Conservation (phyloP, 768 basidiomycete species). For the Clitopilus hobsonii region DNA sequence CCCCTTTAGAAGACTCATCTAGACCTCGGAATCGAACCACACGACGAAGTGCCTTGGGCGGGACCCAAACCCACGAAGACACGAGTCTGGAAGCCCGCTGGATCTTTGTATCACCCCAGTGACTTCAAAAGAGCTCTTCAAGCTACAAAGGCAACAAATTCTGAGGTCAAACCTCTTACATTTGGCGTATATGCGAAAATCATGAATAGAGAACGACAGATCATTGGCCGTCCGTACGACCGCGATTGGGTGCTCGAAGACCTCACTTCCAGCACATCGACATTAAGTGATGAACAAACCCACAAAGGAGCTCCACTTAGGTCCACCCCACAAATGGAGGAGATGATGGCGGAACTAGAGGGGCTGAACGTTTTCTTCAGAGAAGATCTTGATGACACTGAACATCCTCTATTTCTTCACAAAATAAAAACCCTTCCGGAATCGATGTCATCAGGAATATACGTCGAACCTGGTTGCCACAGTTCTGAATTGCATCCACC, state of each 20-base stretch:
- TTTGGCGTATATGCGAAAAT: constrained; percentile 6
- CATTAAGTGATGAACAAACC: constrained; percentile 1
- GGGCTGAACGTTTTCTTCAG: constrained; percentile 35
- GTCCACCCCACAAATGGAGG: constrained; percentile 28
- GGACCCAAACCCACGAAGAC: not conserved
- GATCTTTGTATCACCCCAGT: constrained; percentile 10
- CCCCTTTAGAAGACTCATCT: constrained; percentile 5
- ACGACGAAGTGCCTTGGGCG: constrained; percentile 10
- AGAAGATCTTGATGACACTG: constrained; percentile 16
- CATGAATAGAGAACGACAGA: constrained; percentile 30
- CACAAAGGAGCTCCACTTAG: constrained; percentile 29
- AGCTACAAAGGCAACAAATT: not conserved
- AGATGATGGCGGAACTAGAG: constrained; percentile 36
- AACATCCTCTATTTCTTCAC: constrained; percentile 11
- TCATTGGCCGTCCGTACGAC: constrained; percentile 17
- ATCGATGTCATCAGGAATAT: not conserved
- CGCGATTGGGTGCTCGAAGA: too few relatives aligned
- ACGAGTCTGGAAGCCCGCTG: constrained; percentile 10
- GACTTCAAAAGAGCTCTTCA: constrained; percentile 8
- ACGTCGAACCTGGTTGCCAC: constrained; percentile 1
- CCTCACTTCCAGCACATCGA: too few relatives aligned
- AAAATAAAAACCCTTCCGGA: constrained; percentile 19
- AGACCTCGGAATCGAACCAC: constrained; percentile 4
- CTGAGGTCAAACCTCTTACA: not conserved
- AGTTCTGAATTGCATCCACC: not conserved